These are phyloP conservation scores for Aspergillus bertholletiae DNA, from an alignment of 495 filamentous ascomycete genomes.

Conservation along the genomic window DNA sequence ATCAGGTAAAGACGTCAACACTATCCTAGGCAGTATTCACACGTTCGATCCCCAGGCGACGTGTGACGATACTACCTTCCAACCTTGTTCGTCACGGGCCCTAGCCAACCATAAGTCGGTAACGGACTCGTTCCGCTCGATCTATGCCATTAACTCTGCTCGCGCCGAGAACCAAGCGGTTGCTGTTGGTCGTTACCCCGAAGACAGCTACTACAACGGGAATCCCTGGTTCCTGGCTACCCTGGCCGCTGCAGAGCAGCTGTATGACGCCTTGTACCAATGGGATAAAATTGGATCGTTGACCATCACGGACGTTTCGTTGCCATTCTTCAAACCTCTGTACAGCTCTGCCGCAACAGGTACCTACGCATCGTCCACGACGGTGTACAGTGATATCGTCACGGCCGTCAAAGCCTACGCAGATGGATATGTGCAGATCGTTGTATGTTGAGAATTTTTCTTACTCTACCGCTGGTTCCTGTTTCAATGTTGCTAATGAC, in stretches of 20 bases:
- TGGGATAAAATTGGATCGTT: slow-evolving; percentile 51
- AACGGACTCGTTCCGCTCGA: background rate
- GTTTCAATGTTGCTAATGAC: background rate
- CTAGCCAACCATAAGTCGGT: slow-evolving; percentile 45
- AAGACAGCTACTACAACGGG: slow-evolving; percentile 61
- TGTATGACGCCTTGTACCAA: slow-evolving; percentile 58
- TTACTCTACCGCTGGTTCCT: no score
- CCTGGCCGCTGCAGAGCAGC: slow-evolving; percentile 56
- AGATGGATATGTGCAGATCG: slow-evolving; percentile 58
- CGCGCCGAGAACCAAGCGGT: background rate
- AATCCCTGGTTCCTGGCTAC: slow-evolving; percentile 62
- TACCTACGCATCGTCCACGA: slow-evolving; percentile 31
- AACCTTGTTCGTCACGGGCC: slow-evolving; percentile 45
- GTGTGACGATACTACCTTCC: slow-evolving; percentile 41
- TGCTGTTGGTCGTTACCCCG: slow-evolving; percentile 54
- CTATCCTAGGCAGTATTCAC: slow-evolving; percentile 54
- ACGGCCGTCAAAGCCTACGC: slow-evolving; percentile 57
- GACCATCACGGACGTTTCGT: slow-evolving; percentile 46
- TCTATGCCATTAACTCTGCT: slow-evolving; percentile 3
- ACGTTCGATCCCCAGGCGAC: slow-evolving; percentile 52
- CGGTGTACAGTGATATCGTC: slow-evolving; percentile 48
- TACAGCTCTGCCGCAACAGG: slow-evolving; percentile 42
- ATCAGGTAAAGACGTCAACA: slow-evolving; percentile 47
- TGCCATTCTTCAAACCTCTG: slow-evolving; percentile 55
- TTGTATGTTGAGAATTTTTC: no score